Conservation (phyloP, 2,329 filamentous ascomycete genomes). For the Colletotrichum caudatum region DNA sequence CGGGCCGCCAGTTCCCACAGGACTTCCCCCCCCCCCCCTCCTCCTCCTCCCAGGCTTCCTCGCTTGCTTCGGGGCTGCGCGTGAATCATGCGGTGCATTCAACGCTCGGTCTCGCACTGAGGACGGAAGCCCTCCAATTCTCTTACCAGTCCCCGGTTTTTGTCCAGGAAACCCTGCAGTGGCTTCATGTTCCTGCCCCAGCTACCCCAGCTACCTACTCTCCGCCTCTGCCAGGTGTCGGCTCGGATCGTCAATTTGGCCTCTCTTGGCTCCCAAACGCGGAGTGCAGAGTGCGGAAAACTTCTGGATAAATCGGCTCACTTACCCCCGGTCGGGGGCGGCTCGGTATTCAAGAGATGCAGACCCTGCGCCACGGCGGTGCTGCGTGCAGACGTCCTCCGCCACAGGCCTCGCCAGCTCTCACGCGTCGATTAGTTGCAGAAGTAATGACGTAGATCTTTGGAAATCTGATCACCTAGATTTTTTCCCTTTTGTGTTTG, state of each 20-base stretch:
- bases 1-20: constrained; percentile 21
- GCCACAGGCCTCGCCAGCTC: constrained; percentile 21
- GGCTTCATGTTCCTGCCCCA: not conserved
- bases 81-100: constrained; percentile 1
- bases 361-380: constrained; percentile 19
- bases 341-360: constrained; percentile 11
- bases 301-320: constrained; percentile 1
- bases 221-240: not conserved
- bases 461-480: not conserved
- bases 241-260: not conserved
- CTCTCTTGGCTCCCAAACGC: constrained; percentile 22
- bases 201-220: not conserved
- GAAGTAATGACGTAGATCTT: not conserved
- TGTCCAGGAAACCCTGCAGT: not conserved
- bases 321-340: constrained; percentile 31
- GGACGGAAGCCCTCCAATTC: not conserved
- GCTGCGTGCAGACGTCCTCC: constrained; percentile 14
- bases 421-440: not conserved
- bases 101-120: constrained; percentile 18
- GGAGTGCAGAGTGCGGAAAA: constrained; percentile 29
- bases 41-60: too few species aligned
- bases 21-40: too few species aligned
- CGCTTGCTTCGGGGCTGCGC: not conserved
- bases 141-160: not conserved
- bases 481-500: not conserved